A percentile compares a stretch with the other conserved stretches of the same genome.
Evolutionary conservation across 2,329 filamentous ascomycete genomes (phyloP).

Genomic region (Aspergillus eucalypticola): DNA sequence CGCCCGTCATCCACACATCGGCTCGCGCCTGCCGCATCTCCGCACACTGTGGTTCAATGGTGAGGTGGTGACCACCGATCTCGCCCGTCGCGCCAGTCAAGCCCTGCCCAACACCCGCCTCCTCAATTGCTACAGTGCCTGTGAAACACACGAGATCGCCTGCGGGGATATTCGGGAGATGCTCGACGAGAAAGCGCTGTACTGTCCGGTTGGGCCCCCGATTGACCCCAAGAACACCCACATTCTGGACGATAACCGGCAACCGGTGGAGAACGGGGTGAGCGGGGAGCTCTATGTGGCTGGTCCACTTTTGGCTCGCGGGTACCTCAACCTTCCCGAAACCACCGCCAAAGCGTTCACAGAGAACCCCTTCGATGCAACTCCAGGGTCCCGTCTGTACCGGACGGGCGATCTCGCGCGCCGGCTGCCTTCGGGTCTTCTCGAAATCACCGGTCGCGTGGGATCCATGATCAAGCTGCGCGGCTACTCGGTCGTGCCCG

Average conservation of each 20-base stretch:
- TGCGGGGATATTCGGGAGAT: constrained; percentile 73
- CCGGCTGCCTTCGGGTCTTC: constrained; percentile 64
- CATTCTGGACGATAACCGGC: constrained; percentile 68
- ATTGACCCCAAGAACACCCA: constrained; percentile 69
- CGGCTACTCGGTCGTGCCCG: constrained; percentile 75
- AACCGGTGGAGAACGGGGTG: constrained; percentile 62
- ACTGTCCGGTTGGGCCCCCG: constrained; percentile 73
- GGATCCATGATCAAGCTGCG: constrained; percentile 80
- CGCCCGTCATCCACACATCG: constrained; percentile 67
- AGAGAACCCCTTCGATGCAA: constrained; percentile 62
- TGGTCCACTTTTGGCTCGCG: constrained; percentile 70
- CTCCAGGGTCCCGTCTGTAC: constrained; percentile 68
- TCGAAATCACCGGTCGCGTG: constrained; percentile 75
- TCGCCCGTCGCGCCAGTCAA: constrained; percentile 67
- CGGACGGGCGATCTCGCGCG: constrained; percentile 71
- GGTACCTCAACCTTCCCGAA: constrained; percentile 78
- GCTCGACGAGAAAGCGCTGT: constrained; percentile 62
- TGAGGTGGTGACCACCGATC: constrained; percentile 77
- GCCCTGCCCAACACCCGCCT: constrained; percentile 69
- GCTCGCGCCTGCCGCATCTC: constrained; percentile 63
- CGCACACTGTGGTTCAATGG: constrained; percentile 78
- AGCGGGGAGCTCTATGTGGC: constrained; percentile 75
- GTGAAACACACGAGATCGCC: constrained; percentile 78
- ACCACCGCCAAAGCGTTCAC: constrained; percentile 73
- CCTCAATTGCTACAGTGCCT: constrained; percentile 79